Base-by-base conservation (phyloP, 257 asterid species). In the Nicotiana sylvestris region DNA sequence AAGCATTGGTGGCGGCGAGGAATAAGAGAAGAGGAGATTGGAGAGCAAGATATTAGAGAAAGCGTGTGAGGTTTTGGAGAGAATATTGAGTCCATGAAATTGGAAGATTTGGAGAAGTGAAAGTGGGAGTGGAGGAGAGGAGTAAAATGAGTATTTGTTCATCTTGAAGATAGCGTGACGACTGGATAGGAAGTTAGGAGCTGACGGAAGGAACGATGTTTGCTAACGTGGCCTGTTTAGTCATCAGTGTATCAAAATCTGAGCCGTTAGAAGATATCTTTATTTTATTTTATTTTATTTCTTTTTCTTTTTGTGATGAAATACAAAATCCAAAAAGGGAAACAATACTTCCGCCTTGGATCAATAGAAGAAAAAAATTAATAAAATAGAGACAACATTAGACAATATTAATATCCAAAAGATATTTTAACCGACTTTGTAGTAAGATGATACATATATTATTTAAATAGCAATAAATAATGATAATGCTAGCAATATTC, bases 51-150 rank as follows among this genome's bases (percentile, higher is more conserved):
- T 33, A 85, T 43, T 61, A 87, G 43, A 51, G 97, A 82, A 15
- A 87, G 58, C 2, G 87, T 29, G 49, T 82, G 91, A 57, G 92
- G 86, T 68, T 88, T 89, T 77, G 91, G 84, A 69, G 91, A 86
- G 82, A 93, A 85, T 60, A 86, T 90, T 77, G 90, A 85, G 81
- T 91, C 98, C 98, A 95, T 91, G 83, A 30, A 76, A 78, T 39
- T 29, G 37, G 29, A 65, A 10, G 61, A n/a, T n/a, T 18, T 21
- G 80, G 89, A 76, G 77, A 32, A 0, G 62, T 3, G 77, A 6
- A 51, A n/a, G 72, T 27, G 68, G 25, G 29, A 43, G 69, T 11
- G 17, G 9, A 21, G 10, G 39, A 62, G 43, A 79, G 83, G 67
- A 69, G 83, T 67, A 85, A 66, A 80, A 82, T 11, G 85, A 61